Evolutionary conservation across 441 rosid species (phyloP).

Genomic region (Geranium incanum): DNA sequence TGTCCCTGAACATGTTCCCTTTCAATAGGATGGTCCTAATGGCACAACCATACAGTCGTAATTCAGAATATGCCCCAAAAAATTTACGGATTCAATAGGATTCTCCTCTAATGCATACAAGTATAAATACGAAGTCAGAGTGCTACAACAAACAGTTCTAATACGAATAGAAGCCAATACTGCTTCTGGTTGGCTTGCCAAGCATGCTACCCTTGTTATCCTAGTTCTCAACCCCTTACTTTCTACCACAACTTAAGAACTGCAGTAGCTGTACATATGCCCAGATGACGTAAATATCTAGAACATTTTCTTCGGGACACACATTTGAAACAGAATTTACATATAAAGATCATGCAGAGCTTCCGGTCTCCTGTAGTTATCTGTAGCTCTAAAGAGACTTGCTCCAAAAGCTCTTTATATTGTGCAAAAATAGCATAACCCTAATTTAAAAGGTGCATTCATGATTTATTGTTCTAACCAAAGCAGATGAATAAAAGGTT

Average conservation of each 20-base stretch:
- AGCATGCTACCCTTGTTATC: not conserved
- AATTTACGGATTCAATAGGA: not conserved
- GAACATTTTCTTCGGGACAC: not conserved
- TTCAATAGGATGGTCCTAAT: no score
- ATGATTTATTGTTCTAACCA: not conserved
- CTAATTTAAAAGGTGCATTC: not conserved
- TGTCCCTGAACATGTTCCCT: not conserved
- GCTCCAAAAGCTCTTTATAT: not conserved
- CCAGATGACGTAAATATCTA: not conserved
- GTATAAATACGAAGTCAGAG: not conserved
- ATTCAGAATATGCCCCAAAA: no score
- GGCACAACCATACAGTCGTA: no score
- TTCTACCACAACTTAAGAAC: not conserved
- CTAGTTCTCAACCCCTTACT: not conserved
- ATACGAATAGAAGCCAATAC: not conserved
- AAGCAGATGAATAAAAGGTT: not conserved
- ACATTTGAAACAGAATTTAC: conserved; percentile 1
- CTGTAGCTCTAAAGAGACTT: not conserved
- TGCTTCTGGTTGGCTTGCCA: not conserved
- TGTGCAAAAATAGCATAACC: not conserved
- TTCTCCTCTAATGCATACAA: not conserved
- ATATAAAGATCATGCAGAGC: not conserved
- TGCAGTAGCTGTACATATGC: not conserved
- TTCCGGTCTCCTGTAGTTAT: not conserved
- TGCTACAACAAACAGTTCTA: not conserved